phyloP scores from a whole-genome alignment of 2,329 filamentous ascomycete species.

The Cytospora paraplurivora region DNA sequence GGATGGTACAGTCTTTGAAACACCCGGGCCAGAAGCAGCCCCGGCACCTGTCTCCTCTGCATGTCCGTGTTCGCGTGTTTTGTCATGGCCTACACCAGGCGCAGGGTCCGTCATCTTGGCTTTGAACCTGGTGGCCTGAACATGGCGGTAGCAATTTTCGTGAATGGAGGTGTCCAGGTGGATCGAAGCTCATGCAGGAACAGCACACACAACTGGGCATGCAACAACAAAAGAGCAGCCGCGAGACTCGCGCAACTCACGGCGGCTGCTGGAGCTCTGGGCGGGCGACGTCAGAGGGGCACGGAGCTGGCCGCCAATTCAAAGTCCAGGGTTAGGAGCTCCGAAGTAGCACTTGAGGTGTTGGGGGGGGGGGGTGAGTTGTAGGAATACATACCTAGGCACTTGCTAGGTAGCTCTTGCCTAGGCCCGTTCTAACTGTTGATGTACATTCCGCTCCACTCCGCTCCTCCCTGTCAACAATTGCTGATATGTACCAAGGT shows the following conservation, averaged over 20 bases:
- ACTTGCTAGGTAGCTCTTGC: too few relatives aligned
- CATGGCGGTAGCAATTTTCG: constrained; percentile 20
- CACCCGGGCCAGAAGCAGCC: background rate
- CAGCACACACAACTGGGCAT: constrained; percentile 7
- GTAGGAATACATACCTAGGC: too few relatives aligned
- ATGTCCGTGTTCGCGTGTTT: constrained; percentile 11
- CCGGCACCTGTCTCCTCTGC: background rate
- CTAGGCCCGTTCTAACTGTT: too few relatives aligned
- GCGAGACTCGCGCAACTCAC: constrained; percentile 10
- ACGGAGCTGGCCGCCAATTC: constrained; percentile 5
- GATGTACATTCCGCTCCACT: too few relatives aligned
- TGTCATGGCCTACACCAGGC: constrained; percentile 26
- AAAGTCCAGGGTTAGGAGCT: background rate
- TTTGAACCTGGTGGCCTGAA: constrained; percentile 24
- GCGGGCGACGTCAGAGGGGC: constrained; percentile 25
- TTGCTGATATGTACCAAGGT: too few relatives aligned
- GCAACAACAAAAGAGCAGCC: background rate
- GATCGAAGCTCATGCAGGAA: constrained; percentile 19
- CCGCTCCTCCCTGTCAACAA: too few relatives aligned
- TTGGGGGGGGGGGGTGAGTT: too few relatives aligned
- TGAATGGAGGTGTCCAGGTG: background rate
- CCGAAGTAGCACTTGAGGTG: too few relatives aligned
- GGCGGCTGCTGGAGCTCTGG: constrained; percentile 5
- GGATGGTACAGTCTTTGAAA: background rate
- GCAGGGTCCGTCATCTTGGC: constrained; percentile 29